A percentile compares a stretch with the other conserved stretches of the same genome.
Evolutionary conservation across 1,284 basidiomycete species (phyloP).

Genomic region (Ustilago shanxiensis): DNA sequence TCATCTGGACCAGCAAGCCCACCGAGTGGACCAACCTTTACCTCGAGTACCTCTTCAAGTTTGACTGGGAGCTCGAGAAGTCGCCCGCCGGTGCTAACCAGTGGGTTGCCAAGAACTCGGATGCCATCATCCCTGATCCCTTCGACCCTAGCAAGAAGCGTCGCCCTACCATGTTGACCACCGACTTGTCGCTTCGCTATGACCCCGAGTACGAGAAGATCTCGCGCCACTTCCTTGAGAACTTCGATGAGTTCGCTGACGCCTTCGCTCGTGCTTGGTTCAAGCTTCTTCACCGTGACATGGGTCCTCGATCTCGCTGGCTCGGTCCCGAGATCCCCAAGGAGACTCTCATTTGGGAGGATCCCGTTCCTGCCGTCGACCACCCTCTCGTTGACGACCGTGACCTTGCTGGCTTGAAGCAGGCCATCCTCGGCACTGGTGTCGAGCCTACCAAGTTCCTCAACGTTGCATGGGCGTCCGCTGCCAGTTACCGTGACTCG

Average conservation of each 20-base stretch:
- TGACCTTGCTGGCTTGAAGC: conserved; percentile 45
- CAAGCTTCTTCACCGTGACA: conserved; percentile 53
- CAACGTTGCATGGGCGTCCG: conserved; percentile 38
- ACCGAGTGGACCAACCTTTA: conserved; percentile 50
- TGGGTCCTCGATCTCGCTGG: conserved; percentile 44
- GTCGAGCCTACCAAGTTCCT: conserved; percentile 49
- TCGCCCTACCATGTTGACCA: conserved; percentile 49
- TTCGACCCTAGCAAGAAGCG: conserved; percentile 47
- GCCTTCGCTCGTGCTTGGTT: conserved; percentile 48
- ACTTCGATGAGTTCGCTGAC: conserved; percentile 41
- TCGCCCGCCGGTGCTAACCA: conserved; percentile 47
- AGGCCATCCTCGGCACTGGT: conserved; percentile 40
- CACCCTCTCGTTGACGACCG: conserved; percentile 43
- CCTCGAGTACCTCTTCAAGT: conserved; percentile 52
- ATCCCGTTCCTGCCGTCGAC: conserved; percentile 31
- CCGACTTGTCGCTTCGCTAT: conserved; percentile 40
- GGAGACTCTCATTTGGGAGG: conserved; percentile 46
- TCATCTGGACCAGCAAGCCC: conserved; percentile 47
- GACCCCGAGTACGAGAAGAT: conserved; percentile 51
- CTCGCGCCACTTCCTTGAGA: conserved; percentile 39
- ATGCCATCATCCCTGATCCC: conserved; percentile 49
- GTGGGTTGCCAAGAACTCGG: conserved; percentile 47
- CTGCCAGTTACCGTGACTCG: conserved; percentile 38
- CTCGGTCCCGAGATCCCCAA: conserved; percentile 49
- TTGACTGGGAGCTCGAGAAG: conserved; percentile 50